phyloP scores from a whole-genome alignment of 1,284 basidiomycete genomes.

The Cryptococcus sp. region DNA sequence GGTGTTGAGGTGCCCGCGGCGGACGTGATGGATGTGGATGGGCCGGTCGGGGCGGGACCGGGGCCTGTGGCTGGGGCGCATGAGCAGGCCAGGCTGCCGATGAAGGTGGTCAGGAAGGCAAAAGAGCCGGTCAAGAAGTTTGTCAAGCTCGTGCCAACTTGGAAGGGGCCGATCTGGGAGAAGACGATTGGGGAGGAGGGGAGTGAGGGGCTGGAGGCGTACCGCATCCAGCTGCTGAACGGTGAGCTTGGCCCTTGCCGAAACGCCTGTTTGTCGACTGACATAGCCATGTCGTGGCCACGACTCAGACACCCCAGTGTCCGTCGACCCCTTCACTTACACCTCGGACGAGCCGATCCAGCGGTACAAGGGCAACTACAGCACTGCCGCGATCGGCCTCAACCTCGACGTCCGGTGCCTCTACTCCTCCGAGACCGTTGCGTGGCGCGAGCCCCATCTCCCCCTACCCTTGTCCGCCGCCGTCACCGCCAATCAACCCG shows the following conservation, averaged over 20 bases:
- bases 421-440: conserved; percentile 22
- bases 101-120: conserved; percentile 32
- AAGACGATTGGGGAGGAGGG: conserved; percentile 31
- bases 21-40: conserved; percentile 12
- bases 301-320: conserved; percentile 37
- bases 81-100: conserved; percentile 22
- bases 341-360: conserved; percentile 27
- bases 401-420: conserved; percentile 31
- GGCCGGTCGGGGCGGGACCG: not conserved
- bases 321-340: conserved; percentile 47
- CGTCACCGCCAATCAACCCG: not conserved
- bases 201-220: conserved; percentile 36
- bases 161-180: conserved; percentile 48
- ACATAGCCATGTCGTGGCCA: not conserved
- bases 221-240: conserved; percentile 47
- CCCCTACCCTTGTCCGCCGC: conserved; percentile 1
- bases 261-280: not conserved
- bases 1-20: conserved; percentile 19
- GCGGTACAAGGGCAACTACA: conserved; percentile 29
- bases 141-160: conserved; percentile 44
- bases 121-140: conserved; percentile 35
- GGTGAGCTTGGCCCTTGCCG: conserved; percentile 35
- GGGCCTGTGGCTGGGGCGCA: not conserved
- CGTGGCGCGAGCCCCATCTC: not conserved
- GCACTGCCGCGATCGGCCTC: conserved; percentile 31